A percentile compares a stretch with the other conserved stretches of the same genome.
These are phyloP conservation scores for Suillus tomentosus DNA, from an alignment of 768 basidiomycete species.

Conservation along the genomic window DNA sequence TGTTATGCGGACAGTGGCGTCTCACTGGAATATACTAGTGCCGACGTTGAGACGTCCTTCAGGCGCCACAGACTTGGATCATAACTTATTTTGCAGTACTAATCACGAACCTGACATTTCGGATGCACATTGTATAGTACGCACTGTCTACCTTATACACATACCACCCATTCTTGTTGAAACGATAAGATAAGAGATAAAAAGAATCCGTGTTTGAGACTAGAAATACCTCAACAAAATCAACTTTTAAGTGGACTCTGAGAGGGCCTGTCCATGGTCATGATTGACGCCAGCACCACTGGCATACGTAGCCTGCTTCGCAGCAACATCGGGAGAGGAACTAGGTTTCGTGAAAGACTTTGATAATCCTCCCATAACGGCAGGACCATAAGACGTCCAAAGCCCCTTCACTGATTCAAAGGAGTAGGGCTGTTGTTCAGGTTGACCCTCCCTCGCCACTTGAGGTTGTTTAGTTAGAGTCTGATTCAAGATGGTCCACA, in stretches of 20 bases:
- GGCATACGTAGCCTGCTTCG: constrained; percentile 13
- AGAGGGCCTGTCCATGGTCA: neutral
- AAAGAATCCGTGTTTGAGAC: neutral
- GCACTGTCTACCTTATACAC: neutral
- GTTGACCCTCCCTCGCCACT: constrained; percentile 26
- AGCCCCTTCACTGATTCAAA: constrained; percentile 38
- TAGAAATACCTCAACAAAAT: neutral
- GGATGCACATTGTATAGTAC: constrained; percentile 10
- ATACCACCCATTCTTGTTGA: neutral
- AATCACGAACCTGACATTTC: constrained; percentile 5
- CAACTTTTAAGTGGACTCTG: constrained; percentile 1
- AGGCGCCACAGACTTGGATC: constrained; percentile 54
- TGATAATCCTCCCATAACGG: constrained; percentile 37
- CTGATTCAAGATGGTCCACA: constrained; percentile 48
- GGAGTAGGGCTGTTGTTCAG: constrained; percentile 22
- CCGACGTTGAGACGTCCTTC: constrained; percentile 81
- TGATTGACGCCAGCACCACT: constrained; percentile 17
- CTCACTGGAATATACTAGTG: constrained; percentile 68
- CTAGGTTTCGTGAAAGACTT: constrained; percentile 9
- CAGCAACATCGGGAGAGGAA: constrained; percentile 13
- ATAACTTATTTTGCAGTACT: constrained; percentile 14
- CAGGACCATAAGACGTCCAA: constrained; percentile 45
- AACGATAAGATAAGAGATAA: constrained; percentile 1
- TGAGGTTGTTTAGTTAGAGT: constrained; percentile 30
- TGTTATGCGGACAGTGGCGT: constrained; percentile 80